Percentiles rank a stretch among this genome's conserved stretches.
phyloP scores from a whole-genome alignment of 75 land plant genomes.

The Selaginella tamariscina region DNA sequence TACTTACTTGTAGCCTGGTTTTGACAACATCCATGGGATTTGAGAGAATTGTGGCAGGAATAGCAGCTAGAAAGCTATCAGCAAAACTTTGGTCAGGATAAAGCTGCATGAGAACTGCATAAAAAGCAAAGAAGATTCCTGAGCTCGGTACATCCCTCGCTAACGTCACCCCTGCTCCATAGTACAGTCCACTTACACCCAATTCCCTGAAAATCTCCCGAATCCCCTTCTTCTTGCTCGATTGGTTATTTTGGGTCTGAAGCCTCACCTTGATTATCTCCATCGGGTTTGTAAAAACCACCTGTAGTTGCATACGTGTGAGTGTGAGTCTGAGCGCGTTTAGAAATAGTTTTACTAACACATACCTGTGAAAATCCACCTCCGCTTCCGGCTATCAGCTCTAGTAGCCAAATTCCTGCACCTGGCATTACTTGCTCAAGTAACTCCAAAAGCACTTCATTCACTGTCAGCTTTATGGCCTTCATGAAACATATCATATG shows the following conservation, averaged over 20 bases:
- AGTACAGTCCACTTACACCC: conserved; percentile 19
- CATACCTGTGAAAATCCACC: conserved; percentile 35
- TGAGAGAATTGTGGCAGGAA: conserved; percentile 25
- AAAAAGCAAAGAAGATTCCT: conserved; percentile 26
- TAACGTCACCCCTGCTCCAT: conserved; percentile 25
- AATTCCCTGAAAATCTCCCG: conserved; percentile 24
- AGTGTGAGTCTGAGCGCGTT: no score
- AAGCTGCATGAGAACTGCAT: conserved; percentile 18
- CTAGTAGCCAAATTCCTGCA: conserved; percentile 23
- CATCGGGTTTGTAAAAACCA: conserved; percentile 33
- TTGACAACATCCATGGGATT: conserved; percentile 25
- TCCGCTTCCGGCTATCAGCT: conserved; percentile 33
- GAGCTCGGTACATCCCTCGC: conserved; percentile 32
- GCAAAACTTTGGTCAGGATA: conserved; percentile 25
- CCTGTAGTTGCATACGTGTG: no score
- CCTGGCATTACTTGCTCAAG: conserved; percentile 32
- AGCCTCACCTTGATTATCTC: conserved; percentile 30
- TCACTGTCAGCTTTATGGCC: conserved; percentile 34
- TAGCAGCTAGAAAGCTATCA: conserved; percentile 28
- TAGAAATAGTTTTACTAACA: no score
- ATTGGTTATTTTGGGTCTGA: conserved; percentile 28
- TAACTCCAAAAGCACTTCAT: conserved; percentile 19
- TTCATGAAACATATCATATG: conserved; percentile 2
- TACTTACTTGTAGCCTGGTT: conserved; percentile 23
- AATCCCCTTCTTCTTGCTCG: conserved; percentile 11